These are phyloP conservation scores for Erysiphe neolycopersici DNA, from an alignment of 2,329 filamentous ascomycete species.

Conservation along the genomic window DNA sequence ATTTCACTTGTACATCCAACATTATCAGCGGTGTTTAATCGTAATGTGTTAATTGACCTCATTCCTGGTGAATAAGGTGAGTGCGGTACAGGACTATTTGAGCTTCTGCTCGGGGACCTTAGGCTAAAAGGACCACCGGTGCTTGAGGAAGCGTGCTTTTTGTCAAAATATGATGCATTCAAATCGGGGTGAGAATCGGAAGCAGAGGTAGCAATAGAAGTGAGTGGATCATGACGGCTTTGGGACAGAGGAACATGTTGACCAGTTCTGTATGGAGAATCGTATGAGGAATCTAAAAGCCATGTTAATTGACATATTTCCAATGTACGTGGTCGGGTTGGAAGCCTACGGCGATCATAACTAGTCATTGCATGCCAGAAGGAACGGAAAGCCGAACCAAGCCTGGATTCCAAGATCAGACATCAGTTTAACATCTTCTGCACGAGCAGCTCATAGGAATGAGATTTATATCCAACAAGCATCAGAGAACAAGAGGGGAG, in stretches of 20 bases:
- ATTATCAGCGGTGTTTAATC: conserved; percentile 33
- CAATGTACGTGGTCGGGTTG: background rate
- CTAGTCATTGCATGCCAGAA: conserved; percentile 80
- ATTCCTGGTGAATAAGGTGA: conserved; percentile 76
- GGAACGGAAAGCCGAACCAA: conserved; percentile 51
- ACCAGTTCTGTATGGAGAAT: conserved; percentile 79
- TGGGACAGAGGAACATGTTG: conserved; percentile 72
- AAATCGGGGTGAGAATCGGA: conserved; percentile 73
- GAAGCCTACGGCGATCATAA: conserved; percentile 35
- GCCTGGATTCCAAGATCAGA: conserved; percentile 13
- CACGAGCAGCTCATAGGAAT: background rate
- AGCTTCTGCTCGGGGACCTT: conserved; percentile 3
- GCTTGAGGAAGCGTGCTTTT: conserved; percentile 27
- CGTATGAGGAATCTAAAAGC: conserved; percentile 55
- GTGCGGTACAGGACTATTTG: conserved; percentile 29
- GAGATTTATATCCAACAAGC: too few relatives aligned
- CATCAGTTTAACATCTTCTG: background rate
- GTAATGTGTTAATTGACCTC: conserved; percentile 46
- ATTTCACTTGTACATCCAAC: conserved; percentile 63
- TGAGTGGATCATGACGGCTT: conserved; percentile 56
- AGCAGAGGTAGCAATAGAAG: conserved; percentile 62
- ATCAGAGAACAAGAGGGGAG: background rate
- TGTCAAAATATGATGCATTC: conserved; percentile 51
- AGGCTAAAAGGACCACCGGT: conserved; percentile 26
- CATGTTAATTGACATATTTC: conserved; percentile 11